These are phyloP conservation scores for Linum lewisii DNA, from an alignment of 345 rosid species.

Conservation along the genomic window DNA sequence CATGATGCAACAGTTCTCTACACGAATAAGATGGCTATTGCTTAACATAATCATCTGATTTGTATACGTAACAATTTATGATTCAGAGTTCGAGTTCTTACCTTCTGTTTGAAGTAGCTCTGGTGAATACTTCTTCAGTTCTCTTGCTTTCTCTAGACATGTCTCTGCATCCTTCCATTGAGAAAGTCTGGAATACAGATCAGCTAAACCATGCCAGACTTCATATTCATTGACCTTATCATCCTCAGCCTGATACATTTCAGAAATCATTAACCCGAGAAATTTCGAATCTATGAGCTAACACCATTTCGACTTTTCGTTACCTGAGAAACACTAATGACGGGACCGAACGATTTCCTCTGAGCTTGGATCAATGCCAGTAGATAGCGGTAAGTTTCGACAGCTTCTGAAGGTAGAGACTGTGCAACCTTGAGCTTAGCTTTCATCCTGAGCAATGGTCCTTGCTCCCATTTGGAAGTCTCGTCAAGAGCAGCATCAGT, in stretches of 20 bases:
- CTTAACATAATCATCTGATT: not conserved
- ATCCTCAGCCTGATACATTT: slow-evolving; percentile 36
- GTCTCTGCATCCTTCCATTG: slow-evolving; percentile 91
- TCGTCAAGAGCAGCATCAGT: slow-evolving; percentile 88
- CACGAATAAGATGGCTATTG: too few species aligned
- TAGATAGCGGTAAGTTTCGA: slow-evolving; percentile 76
- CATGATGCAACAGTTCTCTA: too few species aligned
- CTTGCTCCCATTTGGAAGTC: slow-evolving; percentile 91
- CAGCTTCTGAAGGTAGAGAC: slow-evolving; percentile 59
- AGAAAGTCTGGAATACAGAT: slow-evolving; percentile 67
- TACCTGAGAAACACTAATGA: slow-evolving; percentile 54
- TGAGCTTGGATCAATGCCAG: slow-evolving; percentile 92
- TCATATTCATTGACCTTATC: slow-evolving; percentile 68
- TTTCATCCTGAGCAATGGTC: slow-evolving; percentile 66
- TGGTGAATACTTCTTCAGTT: slow-evolving; percentile 59
- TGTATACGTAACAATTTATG: too few species aligned
- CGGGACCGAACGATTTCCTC: slow-evolving; percentile 65
- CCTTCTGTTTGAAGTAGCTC: slow-evolving; percentile 76
- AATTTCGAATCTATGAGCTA: not conserved
- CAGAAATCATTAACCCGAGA: too few species aligned
- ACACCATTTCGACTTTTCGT: not conserved
- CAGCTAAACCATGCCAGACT: slow-evolving; percentile 90
- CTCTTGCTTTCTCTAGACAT: slow-evolving; percentile 69
- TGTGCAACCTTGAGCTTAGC: slow-evolving; percentile 71
- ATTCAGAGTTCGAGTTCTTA: slow-evolving; percentile 23